Evolutionary conservation across 495 filamentous ascomycete species (phyloP), one percentile per base, ranked within the genome.

Genomic region (Penicillium lagena): DNA sequence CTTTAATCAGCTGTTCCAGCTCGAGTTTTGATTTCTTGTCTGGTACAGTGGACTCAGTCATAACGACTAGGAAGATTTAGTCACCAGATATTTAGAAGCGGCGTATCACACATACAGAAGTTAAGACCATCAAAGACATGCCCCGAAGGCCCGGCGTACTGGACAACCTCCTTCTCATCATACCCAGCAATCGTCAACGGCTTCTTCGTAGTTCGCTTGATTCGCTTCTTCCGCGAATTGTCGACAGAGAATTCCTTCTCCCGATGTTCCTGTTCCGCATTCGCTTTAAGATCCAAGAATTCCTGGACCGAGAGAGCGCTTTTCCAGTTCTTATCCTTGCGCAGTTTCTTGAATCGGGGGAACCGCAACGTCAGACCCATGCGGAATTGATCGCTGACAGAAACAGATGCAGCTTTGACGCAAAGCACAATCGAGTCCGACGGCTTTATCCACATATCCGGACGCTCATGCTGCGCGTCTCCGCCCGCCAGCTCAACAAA

Each of bases 381-480:
- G 15, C 84, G 80, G 56, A 96, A 97, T 45, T 82, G 76, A 47
- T 90, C 87, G 15, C 85, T 86, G 0, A 67, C 64, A 7, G 73
- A 76, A 2, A 91, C 79, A 9, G 82, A 87, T 0, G 93, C 87
- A n/a, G 90, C 93, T 62, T 97, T 98, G 40, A 94, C 83, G 27
- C 85, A 82, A 3, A 98, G 43, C 15, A 97, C 90, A 14, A 98
- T 66, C 5, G 89, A 95, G 32, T 96, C 87, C 39, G 78, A 79
- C 1, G 94, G 93, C 27, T 81, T 81, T 59, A 98, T 97, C 93
- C 93, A 98, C 47, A 89, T 80, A 59, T 98, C 90, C 0, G 93
- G 93, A 31, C 78, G 68, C 56, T 96, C 90, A 41, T 78, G 75
- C 55, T 94, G 87, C 14, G 73, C 56, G 34, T 80, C 76, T 32